Base-by-base conservation (phyloP, 306 rosid genomes). In the Glycyrrhiza uralensis region DNA sequence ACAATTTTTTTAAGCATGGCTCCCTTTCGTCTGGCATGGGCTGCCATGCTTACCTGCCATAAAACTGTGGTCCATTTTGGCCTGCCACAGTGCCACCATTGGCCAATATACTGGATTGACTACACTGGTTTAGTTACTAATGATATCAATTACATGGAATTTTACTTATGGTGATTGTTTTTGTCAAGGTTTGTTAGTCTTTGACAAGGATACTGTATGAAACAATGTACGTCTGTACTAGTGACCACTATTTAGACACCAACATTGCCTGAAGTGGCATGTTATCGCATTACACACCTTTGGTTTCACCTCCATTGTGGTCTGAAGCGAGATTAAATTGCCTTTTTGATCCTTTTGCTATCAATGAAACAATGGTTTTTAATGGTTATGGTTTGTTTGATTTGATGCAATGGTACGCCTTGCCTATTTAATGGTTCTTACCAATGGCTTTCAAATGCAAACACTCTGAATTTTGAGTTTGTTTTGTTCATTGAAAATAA, bases 361-460 rank as follows among this genome's bases (percentile, higher is more conserved):
- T 51, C 8, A 52, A 26, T 17, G 51, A 65, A 51, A 39, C 20
- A 22, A 23, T 52, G 23, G 7, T 17, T 30, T 69, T 46, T 52
- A 51, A 23, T 78, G 26, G 29, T 15, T 39, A 55, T 32, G 4
- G 33, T 49, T 68, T 60, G 24, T 57, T 63, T 71, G 19, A 63
- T 71, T 63, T 35, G 46, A 64, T 64, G 62, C 18, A 61, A 51
- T 4, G 1, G 5, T 30, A 38, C n/a, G 66, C 28, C 39, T 49
- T 20, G 8, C 51, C 33, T 11, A 39, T 70, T 18, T 69, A 60
- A 20, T 63, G 77, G 8, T 51, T 29, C 72, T 50, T 70, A 19
- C 29, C 57, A 50, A 29, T 30, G 42, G 45, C 30, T 45, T 70
- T 78, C 13, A 11, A 10, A 9, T 55, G 54, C 22, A 24, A n/a